Conservation (phyloP, 257 asterid genomes). For the Penstemon davidsonii region DNA sequence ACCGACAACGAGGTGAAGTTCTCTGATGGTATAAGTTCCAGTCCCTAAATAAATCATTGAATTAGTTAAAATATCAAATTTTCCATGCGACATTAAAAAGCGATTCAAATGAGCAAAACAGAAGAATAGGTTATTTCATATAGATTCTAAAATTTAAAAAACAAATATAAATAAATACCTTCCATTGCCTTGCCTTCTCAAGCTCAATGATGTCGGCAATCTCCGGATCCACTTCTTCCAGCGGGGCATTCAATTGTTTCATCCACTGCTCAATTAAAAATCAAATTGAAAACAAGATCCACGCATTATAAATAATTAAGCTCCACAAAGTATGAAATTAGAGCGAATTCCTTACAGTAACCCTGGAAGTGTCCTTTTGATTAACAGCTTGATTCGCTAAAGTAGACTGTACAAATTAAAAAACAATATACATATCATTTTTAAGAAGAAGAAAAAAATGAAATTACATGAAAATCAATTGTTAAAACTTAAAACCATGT, state of each 20-base stretch:
- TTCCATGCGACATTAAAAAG: conserved; percentile 13
- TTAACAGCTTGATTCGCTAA: conserved; percentile 55
- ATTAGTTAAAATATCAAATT: conserved; percentile 5
- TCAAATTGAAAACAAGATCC: conserved; percentile 35
- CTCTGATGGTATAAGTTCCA: conserved; percentile 93
- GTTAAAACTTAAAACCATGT: conserved; percentile 42
- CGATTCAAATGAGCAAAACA: conserved; percentile 11
- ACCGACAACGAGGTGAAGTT: conserved; percentile 90
- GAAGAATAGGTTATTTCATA: neutral
- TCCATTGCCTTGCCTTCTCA: conserved; percentile 96
- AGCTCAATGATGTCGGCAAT: conserved; percentile 85
- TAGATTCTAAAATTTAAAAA: neutral
- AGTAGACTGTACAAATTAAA: conserved; percentile 53
- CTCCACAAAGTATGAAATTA: neutral
- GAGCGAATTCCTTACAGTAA: conserved; percentile 44
- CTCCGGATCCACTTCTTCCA: conserved; percentile 86
- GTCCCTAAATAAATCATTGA: conserved; percentile 50
- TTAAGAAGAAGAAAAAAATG: neutral
- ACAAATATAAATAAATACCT: conserved; percentile 43
- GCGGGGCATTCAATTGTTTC: conserved; percentile 71
- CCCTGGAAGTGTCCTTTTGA: conserved; percentile 52
- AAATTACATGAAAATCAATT: neutral
- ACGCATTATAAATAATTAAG: conserved; percentile 5
- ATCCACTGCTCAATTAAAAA: conserved; percentile 60
- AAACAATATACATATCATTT: conserved; percentile 13